phyloP scores from a whole-genome alignment of 306 rosid species.

The Betula pendula region DNA sequence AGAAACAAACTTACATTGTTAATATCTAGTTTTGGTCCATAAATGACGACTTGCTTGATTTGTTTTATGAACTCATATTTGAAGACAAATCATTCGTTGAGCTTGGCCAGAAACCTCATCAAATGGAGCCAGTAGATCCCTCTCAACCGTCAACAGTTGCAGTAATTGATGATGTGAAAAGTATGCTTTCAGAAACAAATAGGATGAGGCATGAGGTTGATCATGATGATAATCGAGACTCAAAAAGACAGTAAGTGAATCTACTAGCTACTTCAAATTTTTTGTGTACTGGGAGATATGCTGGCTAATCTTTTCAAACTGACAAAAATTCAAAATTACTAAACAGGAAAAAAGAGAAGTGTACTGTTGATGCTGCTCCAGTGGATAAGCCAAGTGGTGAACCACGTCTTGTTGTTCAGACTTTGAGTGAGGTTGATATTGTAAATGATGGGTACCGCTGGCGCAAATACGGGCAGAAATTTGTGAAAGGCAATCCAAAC shows the following conservation, averaged over 20 bases:
- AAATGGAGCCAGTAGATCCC: conserved; percentile 41
- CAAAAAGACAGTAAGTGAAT: conserved; percentile 75
- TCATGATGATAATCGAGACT: conserved; percentile 47
- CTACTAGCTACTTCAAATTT: conserved; percentile 13
- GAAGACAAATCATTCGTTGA: conserved; percentile 48
- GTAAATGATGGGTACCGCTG: conserved; percentile 90
- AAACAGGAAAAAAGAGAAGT: conserved; percentile 62
- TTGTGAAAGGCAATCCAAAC: conserved; percentile 80
- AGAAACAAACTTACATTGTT: conserved; percentile 21
- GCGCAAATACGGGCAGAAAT: conserved; percentile 96
- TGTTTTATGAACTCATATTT: conserved; percentile 36
- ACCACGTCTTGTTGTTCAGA: conserved; percentile 64
- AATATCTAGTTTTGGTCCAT: conserved; percentile 38
- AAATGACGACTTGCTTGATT: conserved; percentile 28
- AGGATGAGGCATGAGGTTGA: conserved; percentile 38
- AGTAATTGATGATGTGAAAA: conserved; percentile 43
- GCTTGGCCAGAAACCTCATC: conserved; percentile 39
- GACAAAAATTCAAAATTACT: conserved; percentile 17
- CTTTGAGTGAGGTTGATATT: conserved; percentile 73
- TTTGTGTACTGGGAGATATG: conserved; percentile 10
- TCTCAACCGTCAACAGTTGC: conserved; percentile 41
- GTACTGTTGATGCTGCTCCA: conserved; percentile 33
- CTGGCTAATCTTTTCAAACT: conserved; percentile 26
- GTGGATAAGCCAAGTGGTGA: conserved; percentile 52
- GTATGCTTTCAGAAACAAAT: conserved; percentile 35